These are phyloP conservation scores for Plasmodium sp. DNA, from an alignment of 169 alveolate genomes.

Conservation along the genomic window DNA sequence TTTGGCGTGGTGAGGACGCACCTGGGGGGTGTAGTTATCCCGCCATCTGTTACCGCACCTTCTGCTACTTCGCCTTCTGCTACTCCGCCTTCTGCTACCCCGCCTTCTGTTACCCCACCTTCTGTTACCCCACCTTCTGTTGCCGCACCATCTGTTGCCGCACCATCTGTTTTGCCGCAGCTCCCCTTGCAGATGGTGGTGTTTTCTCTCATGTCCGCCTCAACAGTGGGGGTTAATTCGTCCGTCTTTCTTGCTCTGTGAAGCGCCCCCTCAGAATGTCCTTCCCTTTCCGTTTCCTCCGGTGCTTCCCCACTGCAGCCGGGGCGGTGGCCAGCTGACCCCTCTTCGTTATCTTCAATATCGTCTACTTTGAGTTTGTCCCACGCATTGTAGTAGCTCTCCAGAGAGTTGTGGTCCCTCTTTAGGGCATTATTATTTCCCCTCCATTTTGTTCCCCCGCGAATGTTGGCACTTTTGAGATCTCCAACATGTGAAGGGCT, in stretches of 20 bases:
- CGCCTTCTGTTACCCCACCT: neutral
- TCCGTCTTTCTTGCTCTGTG: neutral
- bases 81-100: too few species aligned
- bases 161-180: neutral
- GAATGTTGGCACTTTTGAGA: neutral
- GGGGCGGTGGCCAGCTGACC: neutral
- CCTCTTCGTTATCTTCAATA: neutral
- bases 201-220: neutral
- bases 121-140: neutral
- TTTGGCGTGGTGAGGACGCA: neutral
- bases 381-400: constrained; percentile 56
- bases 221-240: neutral
- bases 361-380: constrained; percentile 40
- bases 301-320: neutral
- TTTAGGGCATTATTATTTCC: constrained; percentile 8
- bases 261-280: neutral
- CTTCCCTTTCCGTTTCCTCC: neutral
- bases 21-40: too few species aligned
- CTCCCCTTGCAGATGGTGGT: neutral
- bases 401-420: constrained; percentile 55
- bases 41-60: too few species aligned
- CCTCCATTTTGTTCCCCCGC: neutral
- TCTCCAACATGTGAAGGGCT: neutral
- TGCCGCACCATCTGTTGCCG: neutral
- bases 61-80: neutral